Conservation (phyloP, 768 basidiomycete genomes). For the Mycena haematopus region DNA sequence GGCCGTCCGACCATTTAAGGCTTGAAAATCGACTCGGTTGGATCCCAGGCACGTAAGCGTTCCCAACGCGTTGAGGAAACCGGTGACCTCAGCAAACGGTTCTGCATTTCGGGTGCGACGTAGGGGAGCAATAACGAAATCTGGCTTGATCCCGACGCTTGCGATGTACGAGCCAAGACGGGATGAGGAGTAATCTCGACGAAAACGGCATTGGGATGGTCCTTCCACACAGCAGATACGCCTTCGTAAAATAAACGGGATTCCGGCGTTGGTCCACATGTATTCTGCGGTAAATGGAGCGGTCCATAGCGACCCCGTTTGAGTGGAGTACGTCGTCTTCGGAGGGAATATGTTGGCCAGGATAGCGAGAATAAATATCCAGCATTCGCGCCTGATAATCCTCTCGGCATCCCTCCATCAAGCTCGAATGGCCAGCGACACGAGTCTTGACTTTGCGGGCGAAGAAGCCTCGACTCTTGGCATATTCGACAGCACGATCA, state of each 20-base stretch:
- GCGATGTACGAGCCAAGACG: conserved; percentile 41
- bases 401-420: not conserved
- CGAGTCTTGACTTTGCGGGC: not conserved
- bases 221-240: conserved; percentile 33
- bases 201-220: conserved; percentile 35
- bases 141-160: conserved; percentile 33
- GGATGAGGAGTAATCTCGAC: conserved; percentile 50
- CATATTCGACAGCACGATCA: not conserved
- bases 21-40: conserved; percentile 37
- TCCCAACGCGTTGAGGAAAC: conserved; percentile 25
- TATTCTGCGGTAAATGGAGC: conserved; percentile 44
- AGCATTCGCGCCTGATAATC: not conserved
- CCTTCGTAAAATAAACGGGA: conserved; percentile 9
- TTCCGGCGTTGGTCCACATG: conserved; percentile 45
- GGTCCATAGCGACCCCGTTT: conserved; percentile 32
- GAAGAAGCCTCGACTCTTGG: not conserved
- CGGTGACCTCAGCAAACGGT: conserved; percentile 31
- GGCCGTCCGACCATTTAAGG: conserved; percentile 33
- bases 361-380: no score
- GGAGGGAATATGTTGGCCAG: no score
- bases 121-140: not conserved
- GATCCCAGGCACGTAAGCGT: conserved; percentile 33
- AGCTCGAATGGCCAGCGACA: not conserved
- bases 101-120: conserved; percentile 20
- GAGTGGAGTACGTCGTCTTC: conserved; percentile 46